These are phyloP conservation scores for Aphanocladium album DNA, from an alignment of 2,329 filamentous ascomycete species.

Conservation along the genomic window DNA sequence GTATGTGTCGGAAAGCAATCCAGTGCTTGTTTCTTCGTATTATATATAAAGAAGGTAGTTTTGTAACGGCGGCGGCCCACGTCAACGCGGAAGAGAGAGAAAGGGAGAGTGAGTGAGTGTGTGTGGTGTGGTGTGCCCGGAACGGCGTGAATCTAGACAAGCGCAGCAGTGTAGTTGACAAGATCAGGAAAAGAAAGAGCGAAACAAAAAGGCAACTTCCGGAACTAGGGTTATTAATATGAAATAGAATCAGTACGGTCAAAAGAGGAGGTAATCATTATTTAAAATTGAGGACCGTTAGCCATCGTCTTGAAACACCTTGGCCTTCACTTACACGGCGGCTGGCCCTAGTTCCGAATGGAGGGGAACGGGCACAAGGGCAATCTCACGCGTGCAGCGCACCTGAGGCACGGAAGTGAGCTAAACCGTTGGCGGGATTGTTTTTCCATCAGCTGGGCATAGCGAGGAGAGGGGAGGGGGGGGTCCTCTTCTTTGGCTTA, in stretches of 20 bases:
- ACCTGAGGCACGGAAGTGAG: background rate
- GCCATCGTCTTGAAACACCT: conserved; percentile 3
- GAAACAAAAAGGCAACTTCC: background rate
- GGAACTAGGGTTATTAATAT: background rate
- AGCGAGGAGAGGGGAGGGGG: background rate
- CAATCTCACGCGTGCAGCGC: background rate
- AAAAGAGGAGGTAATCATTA: background rate
- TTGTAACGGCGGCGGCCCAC: conserved; percentile 1
- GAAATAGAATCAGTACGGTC: background rate
- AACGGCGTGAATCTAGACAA: background rate
- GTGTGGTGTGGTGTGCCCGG: background rate
- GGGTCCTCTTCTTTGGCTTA: no score
- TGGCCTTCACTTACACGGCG: conserved; percentile 2
- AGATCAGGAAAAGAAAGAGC: background rate
- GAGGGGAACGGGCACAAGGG: background rate
- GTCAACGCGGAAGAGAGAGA: conserved; percentile 8
- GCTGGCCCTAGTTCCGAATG: conserved; percentile 6
- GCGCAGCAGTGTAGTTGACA: background rate
- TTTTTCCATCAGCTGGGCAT: background rate
- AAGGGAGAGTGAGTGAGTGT: background rate
- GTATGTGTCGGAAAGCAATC: background rate
- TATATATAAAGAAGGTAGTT: background rate
- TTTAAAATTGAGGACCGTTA: background rate
- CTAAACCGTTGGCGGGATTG: background rate
- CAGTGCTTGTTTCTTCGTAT: conserved; percentile 4